phyloP scores from a whole-genome alignment of 148 eudicot genomes.

The Amaranthus cruentus region DNA sequence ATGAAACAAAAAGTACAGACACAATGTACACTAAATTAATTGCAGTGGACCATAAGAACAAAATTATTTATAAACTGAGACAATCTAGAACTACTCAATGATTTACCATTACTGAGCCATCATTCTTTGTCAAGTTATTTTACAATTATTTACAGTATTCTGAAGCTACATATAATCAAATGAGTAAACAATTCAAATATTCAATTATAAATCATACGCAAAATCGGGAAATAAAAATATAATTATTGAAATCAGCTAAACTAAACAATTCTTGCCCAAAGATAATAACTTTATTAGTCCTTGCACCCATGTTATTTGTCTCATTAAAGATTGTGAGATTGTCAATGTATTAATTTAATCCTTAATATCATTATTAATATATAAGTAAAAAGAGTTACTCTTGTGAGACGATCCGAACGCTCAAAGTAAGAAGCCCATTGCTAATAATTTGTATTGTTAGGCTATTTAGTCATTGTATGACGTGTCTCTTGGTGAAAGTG shows the following conservation, averaged over 20 bases:
- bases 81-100: not conserved
- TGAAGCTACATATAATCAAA: not conserved
- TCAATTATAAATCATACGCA: not conserved
- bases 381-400: not conserved
- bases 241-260: slow-evolving; percentile 1
- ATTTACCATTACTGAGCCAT: not conserved
- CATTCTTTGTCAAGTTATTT: not conserved
- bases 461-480: no score
- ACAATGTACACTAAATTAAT: slow-evolving; percentile 1
- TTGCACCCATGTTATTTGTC: no score
- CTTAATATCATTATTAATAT: no score
- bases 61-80: not conserved
- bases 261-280: not conserved
- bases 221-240: not conserved
- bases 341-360: no score
- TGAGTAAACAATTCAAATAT: not conserved
- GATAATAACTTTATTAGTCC: not conserved
- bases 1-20: slow-evolving; percentile 2
- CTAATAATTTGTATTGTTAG: no score
- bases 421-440: no score
- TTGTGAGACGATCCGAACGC: no score
- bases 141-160: no score
- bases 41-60: not conserved
- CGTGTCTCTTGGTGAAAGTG: no score
- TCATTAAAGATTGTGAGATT: no score